These are phyloP conservation scores for Xylariales sp. DNA, from an alignment of 2,329 filamentous ascomycete genomes.

Conservation along the genomic window DNA sequence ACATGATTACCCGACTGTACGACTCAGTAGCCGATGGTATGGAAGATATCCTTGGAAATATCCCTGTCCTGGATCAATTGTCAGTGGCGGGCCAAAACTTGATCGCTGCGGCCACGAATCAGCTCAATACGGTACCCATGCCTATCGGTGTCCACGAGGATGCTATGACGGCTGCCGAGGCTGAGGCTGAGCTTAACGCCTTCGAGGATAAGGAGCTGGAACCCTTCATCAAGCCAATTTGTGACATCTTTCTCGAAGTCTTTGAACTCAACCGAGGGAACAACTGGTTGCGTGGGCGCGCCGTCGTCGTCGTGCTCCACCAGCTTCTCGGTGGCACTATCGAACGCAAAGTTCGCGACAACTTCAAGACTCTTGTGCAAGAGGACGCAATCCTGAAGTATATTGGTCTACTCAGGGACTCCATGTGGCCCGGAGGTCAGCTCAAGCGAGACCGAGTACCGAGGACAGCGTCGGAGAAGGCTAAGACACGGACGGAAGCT, in stretches of 20 bases:
- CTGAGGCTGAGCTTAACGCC: conserved; percentile 87
- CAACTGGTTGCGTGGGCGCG: conserved; percentile 93
- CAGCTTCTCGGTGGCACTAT: conserved; percentile 94
- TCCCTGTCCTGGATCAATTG: conserved; percentile 90
- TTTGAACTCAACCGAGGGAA: conserved; percentile 94
- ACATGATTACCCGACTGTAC: conserved; percentile 92
- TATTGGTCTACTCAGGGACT: conserved; percentile 66
- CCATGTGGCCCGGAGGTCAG: conserved; percentile 75
- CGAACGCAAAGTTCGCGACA: conserved; percentile 89
- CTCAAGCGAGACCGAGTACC: conserved; percentile 44
- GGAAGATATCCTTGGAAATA: conserved; percentile 95
- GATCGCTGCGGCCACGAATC: conserved; percentile 68
- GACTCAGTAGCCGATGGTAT: conserved; percentile 96
- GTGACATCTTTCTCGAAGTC: conserved; percentile 92
- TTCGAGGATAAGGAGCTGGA: conserved; percentile 88
- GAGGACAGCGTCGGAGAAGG: conserved; percentile 68
- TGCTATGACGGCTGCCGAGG: conserved; percentile 59
- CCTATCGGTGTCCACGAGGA: conserved; percentile 50
- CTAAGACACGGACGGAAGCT: conserved; percentile 79
- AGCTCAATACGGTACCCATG: conserved; percentile 53
- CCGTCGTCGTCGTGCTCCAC: conserved; percentile 93
- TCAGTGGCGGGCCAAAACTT: conserved; percentile 90
- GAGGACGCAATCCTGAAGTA: conserved; percentile 78
- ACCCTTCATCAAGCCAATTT: conserved; percentile 97
- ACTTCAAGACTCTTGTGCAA: conserved; percentile 65